A percentile compares a stretch with the other conserved stretches of the same genome.
phyloP scores from a whole-genome alignment of 306 rosid genomes.

The Geum urbanum region DNA sequence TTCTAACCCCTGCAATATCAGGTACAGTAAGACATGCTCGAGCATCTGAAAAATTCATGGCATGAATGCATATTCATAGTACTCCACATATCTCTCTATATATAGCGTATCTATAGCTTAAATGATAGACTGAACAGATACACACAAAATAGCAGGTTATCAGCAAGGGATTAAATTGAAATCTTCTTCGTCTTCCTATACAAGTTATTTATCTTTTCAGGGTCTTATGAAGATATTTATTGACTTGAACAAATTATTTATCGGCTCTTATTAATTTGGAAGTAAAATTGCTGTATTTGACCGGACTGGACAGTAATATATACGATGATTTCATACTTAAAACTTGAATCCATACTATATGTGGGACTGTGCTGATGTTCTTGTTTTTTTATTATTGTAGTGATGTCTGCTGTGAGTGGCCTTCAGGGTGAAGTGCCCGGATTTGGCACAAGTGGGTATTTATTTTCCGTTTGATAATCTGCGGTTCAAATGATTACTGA shows the following conservation, averaged over 20 bases:
- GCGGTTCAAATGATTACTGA: slow-evolving; percentile 8
- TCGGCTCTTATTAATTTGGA: slow-evolving; percentile 1
- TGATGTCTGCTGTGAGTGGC: slow-evolving; percentile 93
- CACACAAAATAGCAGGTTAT: not conserved
- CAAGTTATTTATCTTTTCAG: not conserved
- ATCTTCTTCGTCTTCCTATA: not conserved
- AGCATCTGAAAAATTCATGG: not conserved
- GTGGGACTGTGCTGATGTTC: not conserved
- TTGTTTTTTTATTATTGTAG: slow-evolving; percentile 45
- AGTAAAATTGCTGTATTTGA: not conserved
- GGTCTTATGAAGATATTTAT: not conserved
- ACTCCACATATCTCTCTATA: not conserved
- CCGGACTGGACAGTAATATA: slow-evolving; percentile 5
- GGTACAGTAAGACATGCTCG: slow-evolving; percentile 38
- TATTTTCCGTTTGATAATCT: slow-evolving; percentile 21
- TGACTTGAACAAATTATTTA: not conserved
- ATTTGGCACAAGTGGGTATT: slow-evolving; percentile 68
- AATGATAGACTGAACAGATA: not conserved
- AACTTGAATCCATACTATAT: not conserved
- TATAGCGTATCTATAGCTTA: not conserved
- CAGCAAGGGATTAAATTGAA: not conserved
- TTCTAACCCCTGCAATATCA: slow-evolving; percentile 93
- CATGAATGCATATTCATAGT: not conserved
- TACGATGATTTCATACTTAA: slow-evolving; percentile 7
- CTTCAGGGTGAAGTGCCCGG: slow-evolving; percentile 64